phyloP scores from a whole-genome alignment of 2,329 filamentous ascomycete species.

The Rutstroemia sp. region DNA sequence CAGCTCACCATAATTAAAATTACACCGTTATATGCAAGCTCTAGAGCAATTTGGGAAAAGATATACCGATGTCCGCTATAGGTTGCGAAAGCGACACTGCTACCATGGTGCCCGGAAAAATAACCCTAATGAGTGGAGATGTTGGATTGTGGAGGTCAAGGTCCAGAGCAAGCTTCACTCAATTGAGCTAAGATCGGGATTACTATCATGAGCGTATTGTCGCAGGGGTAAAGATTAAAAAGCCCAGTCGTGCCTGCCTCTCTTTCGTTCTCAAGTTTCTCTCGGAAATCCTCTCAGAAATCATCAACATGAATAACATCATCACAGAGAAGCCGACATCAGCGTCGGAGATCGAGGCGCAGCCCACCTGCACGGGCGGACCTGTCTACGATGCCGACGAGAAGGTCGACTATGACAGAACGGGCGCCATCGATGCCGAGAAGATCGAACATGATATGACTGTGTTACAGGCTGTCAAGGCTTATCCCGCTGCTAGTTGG shows the following conservation, averaged over 20 bases:
- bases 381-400: slow-evolving; percentile 29
- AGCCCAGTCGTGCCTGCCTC: slow-evolving; percentile 21
- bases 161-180: no score
- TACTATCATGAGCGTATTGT: not conserved
- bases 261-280: slow-evolving; percentile 24
- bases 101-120: no score
- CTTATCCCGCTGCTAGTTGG: slow-evolving; percentile 44
- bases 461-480: slow-evolving; percentile 41
- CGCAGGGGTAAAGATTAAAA: slow-evolving; percentile 20
- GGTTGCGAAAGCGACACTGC: no score
- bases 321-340: slow-evolving; percentile 13
- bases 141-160: no score
- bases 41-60: no score
- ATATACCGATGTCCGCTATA: no score
- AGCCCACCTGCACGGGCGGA: slow-evolving; percentile 20
- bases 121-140: no score
- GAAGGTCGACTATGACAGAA: slow-evolving; percentile 22
- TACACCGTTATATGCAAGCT: no score
- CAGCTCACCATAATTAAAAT: no score
- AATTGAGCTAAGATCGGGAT: no score
- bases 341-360: slow-evolving; percentile 17
- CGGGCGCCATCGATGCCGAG: slow-evolving; percentile 41
- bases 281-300: slow-evolving; percentile 18
- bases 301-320: slow-evolving; percentile 16
- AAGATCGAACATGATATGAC: slow-evolving; percentile 43